A percentile compares a stretch with the other conserved stretches of the same genome.
Conservation (phyloP, 1,284 basidiomycete species). For the Heterobasidion irregulare region DNA sequence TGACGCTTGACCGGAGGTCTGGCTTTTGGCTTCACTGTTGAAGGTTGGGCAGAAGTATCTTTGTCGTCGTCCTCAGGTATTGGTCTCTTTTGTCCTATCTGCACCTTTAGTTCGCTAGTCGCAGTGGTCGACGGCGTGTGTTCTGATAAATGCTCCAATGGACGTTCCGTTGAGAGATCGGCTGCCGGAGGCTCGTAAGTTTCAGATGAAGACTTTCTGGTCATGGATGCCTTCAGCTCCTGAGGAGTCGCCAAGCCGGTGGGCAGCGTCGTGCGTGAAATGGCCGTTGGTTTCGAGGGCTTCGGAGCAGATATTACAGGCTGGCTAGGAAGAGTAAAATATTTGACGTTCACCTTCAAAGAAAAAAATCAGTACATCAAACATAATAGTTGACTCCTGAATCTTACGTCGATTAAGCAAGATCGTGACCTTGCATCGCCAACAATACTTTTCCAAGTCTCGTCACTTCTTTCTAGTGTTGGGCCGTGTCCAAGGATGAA, state of each 20-base stretch:
- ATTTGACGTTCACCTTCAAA: slow-evolving; percentile 28
- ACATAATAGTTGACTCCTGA: background rate
- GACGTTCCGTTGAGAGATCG: background rate
- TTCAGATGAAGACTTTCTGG: background rate
- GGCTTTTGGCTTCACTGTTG: slow-evolving; percentile 7
- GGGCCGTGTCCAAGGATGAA: slow-evolving; percentile 90
- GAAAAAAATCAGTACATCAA: background rate
- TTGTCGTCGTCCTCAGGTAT: slow-evolving; percentile 10
- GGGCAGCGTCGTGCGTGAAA: slow-evolving; percentile 9
- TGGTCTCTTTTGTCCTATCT: slow-evolving; percentile 10
- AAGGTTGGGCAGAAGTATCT: background rate
- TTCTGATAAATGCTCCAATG: no score
- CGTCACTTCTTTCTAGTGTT: slow-evolving; percentile 81
- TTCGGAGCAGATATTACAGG: slow-evolving; percentile 2
- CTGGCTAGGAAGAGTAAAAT: slow-evolving; percentile 23
- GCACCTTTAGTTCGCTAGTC: background rate
- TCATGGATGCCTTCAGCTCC: slow-evolving; percentile 2
- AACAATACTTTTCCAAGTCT: slow-evolving; percentile 74
- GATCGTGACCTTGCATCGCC: slow-evolving; percentile 60
- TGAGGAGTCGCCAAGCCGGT: slow-evolving; percentile 21
- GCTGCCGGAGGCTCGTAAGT: background rate
- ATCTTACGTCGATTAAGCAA: slow-evolving; percentile 44
- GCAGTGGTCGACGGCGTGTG: background rate
- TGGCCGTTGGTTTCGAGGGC: slow-evolving; percentile 4
- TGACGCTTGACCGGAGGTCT: slow-evolving; percentile 17